Percentiles rank a stretch among this genome's conserved stretches.
These are phyloP conservation scores for Venturia nashicola DNA, from an alignment of 2,329 filamentous ascomycete genomes.

Conservation along the genomic window DNA sequence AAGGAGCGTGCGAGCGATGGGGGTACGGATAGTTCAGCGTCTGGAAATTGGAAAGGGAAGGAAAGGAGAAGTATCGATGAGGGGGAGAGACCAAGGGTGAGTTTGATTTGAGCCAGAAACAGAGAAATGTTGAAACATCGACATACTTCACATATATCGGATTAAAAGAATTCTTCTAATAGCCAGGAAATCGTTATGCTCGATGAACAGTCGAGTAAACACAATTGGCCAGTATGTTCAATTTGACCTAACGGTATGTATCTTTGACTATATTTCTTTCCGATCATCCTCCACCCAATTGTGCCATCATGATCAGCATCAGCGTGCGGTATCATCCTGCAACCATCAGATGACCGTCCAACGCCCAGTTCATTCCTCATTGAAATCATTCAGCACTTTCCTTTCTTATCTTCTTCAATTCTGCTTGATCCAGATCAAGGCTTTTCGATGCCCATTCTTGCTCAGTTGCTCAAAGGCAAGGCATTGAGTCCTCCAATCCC, in stretches of 20 bases:
- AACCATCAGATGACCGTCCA: neutral
- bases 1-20: neutral
- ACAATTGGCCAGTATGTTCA: neutral
- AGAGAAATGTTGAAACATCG: no score
- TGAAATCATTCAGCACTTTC: neutral
- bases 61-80: no score
- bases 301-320: neutral
- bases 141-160: no score
- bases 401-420: neutral
- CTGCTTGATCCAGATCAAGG: neutral
- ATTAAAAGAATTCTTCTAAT: no score
- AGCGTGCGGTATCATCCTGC: neutral
- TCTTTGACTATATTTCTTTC: neutral
- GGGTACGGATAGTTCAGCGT: neutral
- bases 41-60: neutral
- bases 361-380: neutral
- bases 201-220: no score
- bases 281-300: neutral
- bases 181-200: no score
- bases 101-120: no score
- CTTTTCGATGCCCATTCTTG: neutral
- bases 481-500: neutral
- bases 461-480: neutral
- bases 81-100: no score
- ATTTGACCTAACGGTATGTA: neutral